Conservation (phyloP, 2,329 filamentous ascomycete genomes). For the Pseudogymnoascus sp. region DNA sequence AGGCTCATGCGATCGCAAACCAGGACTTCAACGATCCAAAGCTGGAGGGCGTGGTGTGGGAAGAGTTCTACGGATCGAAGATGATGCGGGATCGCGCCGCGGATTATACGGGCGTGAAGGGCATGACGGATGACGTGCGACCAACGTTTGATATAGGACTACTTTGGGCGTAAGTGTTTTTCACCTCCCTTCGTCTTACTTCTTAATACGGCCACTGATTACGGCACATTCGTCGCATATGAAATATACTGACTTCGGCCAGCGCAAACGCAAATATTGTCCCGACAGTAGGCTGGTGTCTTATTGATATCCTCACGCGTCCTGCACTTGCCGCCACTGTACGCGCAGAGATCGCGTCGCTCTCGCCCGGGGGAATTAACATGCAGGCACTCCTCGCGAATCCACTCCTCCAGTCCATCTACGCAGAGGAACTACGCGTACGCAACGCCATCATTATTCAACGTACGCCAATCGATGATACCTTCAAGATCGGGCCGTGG, state of each 20-base stretch:
- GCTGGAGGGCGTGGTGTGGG: slow-evolving; percentile 22
- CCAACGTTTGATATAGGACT: slow-evolving; percentile 20
- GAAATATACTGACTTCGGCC: slow-evolving; percentile 7
- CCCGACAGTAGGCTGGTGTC: slow-evolving; percentile 23
- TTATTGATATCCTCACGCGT: slow-evolving; percentile 22
- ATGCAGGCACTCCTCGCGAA: slow-evolving; percentile 17
- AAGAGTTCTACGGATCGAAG: slow-evolving; percentile 26
- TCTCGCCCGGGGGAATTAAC: slow-evolving; percentile 15
- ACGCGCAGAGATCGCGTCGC: slow-evolving; percentile 20
- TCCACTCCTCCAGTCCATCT: slow-evolving; percentile 32
- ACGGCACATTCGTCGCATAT: no score
- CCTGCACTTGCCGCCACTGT: slow-evolving; percentile 19
- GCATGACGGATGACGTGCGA: slow-evolving; percentile 12
- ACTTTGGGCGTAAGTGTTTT: slow-evolving; percentile 20
- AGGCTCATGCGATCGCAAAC: slow-evolving; percentile 18
- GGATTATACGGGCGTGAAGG: slow-evolving; percentile 11
- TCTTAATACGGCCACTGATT: not conserved
- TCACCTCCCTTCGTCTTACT: no score
- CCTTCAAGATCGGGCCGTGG: slow-evolving; percentile 26
- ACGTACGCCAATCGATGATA: slow-evolving; percentile 17
- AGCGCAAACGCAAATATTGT: slow-evolving; percentile 25
- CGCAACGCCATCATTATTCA: slow-evolving; percentile 15
- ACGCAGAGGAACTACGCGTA: slow-evolving; percentile 31
- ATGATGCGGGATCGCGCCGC: slow-evolving; percentile 23
- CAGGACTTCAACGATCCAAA: slow-evolving; percentile 16